These are phyloP conservation scores for Sonneratia caseolaris DNA, from an alignment of 345 rosid species.

Conservation along the genomic window DNA sequence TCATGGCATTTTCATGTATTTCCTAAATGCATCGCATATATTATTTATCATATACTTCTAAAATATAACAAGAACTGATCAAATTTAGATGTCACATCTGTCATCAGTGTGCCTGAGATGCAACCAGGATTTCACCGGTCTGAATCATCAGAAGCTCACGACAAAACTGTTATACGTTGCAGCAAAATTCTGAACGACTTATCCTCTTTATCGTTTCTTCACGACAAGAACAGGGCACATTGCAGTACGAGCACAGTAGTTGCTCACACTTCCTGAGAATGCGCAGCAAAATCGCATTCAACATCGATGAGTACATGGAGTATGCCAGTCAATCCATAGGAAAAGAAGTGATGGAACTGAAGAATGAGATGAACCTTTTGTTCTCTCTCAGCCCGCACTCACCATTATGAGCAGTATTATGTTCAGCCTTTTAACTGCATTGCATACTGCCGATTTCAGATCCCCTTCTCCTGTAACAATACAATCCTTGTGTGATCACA, in stretches of 20 bases:
- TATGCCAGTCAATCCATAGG: not conserved
- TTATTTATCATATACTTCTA: not conserved
- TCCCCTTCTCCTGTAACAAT: conserved; percentile 40
- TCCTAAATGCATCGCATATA: not conserved
- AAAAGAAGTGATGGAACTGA: not conserved
- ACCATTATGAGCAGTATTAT: conserved; percentile 49
- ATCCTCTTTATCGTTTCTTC: conserved; percentile 9
- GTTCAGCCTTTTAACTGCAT: conserved; percentile 40
- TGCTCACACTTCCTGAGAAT: conserved; percentile 22
- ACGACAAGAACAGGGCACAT: conserved; percentile 51
- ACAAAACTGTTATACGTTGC: not conserved
- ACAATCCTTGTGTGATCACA: no score
- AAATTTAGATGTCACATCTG: not conserved
- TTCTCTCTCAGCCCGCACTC: conserved; percentile 34
- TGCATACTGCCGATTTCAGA: conserved; percentile 50
- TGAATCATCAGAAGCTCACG: not conserved
- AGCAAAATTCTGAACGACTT: not conserved
- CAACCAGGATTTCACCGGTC: not conserved
- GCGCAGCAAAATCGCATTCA: conserved; percentile 10
- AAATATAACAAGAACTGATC: not conserved
- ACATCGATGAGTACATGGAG: not conserved
- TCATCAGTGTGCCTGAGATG: not conserved
- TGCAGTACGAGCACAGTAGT: conserved; percentile 35
- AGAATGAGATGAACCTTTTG: conserved; percentile 25
- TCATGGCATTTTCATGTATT: no score